These are phyloP conservation scores for Syncephalastrum sp. DNA, from an alignment of 371 early-diverging fungal genomes.

Conservation along the genomic window DNA sequence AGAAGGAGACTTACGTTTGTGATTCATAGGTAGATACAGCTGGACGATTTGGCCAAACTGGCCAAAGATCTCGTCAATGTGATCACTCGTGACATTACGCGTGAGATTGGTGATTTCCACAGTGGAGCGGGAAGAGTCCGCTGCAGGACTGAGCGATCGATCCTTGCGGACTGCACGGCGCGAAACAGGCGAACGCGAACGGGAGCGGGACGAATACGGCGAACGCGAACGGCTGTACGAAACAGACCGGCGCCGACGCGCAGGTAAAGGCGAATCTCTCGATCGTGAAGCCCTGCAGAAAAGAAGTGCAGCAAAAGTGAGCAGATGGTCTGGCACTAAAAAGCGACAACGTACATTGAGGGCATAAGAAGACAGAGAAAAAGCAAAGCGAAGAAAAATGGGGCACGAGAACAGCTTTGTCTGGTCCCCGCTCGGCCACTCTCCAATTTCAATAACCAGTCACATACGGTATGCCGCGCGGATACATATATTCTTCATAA, in stretches of 20 bases:
- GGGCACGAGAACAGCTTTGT: no score
- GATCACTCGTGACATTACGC: constrained; percentile 42
- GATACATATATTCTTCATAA: no score
- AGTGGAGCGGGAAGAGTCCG: not conserved
- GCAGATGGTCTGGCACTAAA: no score
- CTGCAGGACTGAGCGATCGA: constrained; percentile 7
- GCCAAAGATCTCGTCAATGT: constrained; percentile 48
- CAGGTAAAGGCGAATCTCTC: not conserved
- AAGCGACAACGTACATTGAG: not conserved
- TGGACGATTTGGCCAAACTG: constrained; percentile 36
- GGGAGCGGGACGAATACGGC: constrained; percentile 11
- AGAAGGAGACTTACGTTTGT: constrained; percentile 27
- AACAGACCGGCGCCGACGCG: constrained; percentile 21
- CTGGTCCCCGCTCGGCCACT: no score
- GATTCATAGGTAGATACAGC: constrained; percentile 45
- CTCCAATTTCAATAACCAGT: no score
- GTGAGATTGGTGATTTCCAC: constrained; percentile 23
- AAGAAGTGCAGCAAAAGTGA: not conserved
- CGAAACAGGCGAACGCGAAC: constrained; percentile 13
- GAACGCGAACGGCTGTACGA: constrained; percentile 25
- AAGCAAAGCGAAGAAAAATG: not conserved
- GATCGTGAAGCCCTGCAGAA: not conserved
- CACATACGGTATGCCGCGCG: no score
- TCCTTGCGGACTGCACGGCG: not conserved
- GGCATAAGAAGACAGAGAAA: constrained; percentile 2